These are phyloP conservation scores for Populus hybrid DNA, from an alignment of 441 rosid species.

Conservation along the genomic window DNA sequence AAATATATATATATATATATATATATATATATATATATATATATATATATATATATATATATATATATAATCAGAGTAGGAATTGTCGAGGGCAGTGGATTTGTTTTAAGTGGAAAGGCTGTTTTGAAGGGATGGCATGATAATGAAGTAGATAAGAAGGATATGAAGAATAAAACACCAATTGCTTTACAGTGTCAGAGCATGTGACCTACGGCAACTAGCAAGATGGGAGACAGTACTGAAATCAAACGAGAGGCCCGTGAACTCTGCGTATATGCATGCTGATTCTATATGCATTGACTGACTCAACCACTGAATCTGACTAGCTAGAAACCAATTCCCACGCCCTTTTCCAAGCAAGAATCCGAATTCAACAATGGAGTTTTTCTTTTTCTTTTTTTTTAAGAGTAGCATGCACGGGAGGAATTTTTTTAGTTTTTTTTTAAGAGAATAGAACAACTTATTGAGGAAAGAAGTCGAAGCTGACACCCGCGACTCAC, in stretches of 20 bases:
- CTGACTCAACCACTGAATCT: slow-evolving; percentile 18
- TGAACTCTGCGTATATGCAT: slow-evolving; percentile 24
- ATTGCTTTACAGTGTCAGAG: slow-evolving; percentile 27
- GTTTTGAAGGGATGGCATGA: slow-evolving; percentile 7
- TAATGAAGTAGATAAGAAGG: slow-evolving; percentile 27
- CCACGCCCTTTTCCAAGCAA: slow-evolving; percentile 32
- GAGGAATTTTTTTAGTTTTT: too few species aligned
- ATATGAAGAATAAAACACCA: slow-evolving; percentile 34
- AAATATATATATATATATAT: too few species aligned
- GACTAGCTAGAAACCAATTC: slow-evolving; percentile 16
- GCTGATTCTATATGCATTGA: not conserved
- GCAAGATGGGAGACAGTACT: slow-evolving; percentile 29
- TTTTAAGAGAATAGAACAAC: too few species aligned
- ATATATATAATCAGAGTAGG: not conserved
- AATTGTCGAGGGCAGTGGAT: not conserved
- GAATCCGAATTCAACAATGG: not conserved
- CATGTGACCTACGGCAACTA: slow-evolving; percentile 44
- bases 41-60: too few species aligned
- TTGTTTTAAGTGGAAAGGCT: slow-evolving; percentile 27
- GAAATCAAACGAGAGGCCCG: slow-evolving; percentile 40
- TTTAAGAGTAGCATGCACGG: too few species aligned
- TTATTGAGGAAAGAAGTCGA: too few species aligned
- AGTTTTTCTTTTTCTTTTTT: too few species aligned
- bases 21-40: too few species aligned
- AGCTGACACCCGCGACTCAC: too few species aligned